phyloP scores from a whole-genome alignment of 805 yeast species.

The Suhomyces kilbournensis region DNA sequence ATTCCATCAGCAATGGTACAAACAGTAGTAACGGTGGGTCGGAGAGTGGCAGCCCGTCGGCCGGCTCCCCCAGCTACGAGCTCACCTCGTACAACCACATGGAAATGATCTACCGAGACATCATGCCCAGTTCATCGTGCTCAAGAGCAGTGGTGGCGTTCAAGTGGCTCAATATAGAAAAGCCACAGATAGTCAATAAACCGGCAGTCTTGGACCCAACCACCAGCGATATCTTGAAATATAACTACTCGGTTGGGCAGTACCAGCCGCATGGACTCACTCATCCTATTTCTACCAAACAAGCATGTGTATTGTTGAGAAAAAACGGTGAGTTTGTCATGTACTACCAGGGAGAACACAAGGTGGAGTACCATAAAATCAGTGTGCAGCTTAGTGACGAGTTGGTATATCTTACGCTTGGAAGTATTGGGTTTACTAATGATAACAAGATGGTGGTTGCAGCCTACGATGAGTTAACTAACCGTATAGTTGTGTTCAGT shows the following conservation, averaged over 20 bases:
- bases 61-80: slow-evolving; percentile 39
- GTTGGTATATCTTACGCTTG: slow-evolving; percentile 20
- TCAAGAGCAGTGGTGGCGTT: slow-evolving; percentile 42
- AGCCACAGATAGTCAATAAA: slow-evolving; percentile 56
- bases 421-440: slow-evolving; percentile 52
- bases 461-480: slow-evolving; percentile 35
- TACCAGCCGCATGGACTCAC: slow-evolving; percentile 57
- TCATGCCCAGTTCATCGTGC: slow-evolving; percentile 11
- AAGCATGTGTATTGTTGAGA: slow-evolving; percentile 67
- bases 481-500: slow-evolving; percentile 39
- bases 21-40: background rate
- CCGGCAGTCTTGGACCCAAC: slow-evolving; percentile 47
- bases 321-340: slow-evolving; percentile 57
- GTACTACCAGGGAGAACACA: slow-evolving; percentile 64
- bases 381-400: slow-evolving; percentile 27
- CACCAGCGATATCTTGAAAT: slow-evolving; percentile 19
- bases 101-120: slow-evolving; percentile 49
- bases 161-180: slow-evolving; percentile 74
- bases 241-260: slow-evolving; percentile 57
- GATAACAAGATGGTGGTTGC: slow-evolving; percentile 46
- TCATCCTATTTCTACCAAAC: slow-evolving; percentile 67
- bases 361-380: slow-evolving; percentile 52
- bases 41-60: background rate
- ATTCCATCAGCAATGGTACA: background rate
- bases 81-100: slow-evolving; percentile 43